Base-by-base conservation (phyloP, 805 yeast genomes). In the Candida yuanshanica region DNA sequence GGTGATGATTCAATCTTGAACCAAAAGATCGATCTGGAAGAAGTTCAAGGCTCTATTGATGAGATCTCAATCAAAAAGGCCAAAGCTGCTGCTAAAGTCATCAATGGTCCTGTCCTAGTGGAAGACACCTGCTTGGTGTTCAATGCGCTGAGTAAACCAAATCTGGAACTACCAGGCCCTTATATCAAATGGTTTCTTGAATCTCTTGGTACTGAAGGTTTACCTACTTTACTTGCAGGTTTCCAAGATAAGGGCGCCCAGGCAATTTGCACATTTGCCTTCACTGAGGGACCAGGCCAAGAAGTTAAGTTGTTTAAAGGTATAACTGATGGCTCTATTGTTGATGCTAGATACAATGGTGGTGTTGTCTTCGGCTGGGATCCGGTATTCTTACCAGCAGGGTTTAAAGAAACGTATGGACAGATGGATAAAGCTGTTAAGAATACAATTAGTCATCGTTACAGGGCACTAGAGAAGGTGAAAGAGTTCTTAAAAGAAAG, bases 91-190 rank as follows among this genome's bases (percentile, higher is more conserved):
- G 83, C 91, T 6, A 56, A 61, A 11, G 57, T 75, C 8, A 63
- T 77, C 4, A 59, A 69, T 3, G 93, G 95, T 0, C 91, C 98
- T 0, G 97, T 88, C 0, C 70, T 93, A 43, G 96, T 90, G 4
- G 99, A 93, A 59, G 99, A 93, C 55, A 93, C 99, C 0, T 90
- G 95, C 38, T 73, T 93, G 31, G 86, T 83, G 4, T 93, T 84
- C 62, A 74, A 74, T 37, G 96, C 95, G 2, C 71, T 83, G 56
- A 80, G 84, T 39, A 83, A 80, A 13, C 58, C 59, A 13, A 47
- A 48, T 12, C 23, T 53, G 16, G 70, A 72, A 47, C 72, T 93
- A 37, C 99, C 99, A 4, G 99, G 99, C 20, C 98, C 98, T 1
- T 87, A 88, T 50, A 77, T 80, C 63, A 91, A 91, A 63, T 91